Evolutionary conservation across 805 yeast genomes (phyloP).

Genomic region (Kodamaea jinghongensis): DNA sequence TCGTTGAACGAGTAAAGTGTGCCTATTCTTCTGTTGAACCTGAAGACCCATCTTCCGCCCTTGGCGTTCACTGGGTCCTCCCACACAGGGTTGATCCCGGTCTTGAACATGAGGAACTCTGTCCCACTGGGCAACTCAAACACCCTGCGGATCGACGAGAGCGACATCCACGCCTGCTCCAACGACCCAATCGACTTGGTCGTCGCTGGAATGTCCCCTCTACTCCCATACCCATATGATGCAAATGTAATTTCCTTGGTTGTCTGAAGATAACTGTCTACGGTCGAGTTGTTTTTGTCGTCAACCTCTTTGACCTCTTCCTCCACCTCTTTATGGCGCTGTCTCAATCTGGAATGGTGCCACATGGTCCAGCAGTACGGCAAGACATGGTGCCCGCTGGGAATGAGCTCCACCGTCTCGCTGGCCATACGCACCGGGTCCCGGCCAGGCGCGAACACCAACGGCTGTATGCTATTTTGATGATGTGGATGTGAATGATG

Average conservation of each 20-base stretch:
- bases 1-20: neutral
- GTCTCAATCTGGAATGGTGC: conserved; percentile 40
- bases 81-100: conserved; percentile 64
- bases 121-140: conserved; percentile 43
- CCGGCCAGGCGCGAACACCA: conserved; percentile 28
- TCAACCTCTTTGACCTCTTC: conserved; percentile 13
- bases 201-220: conserved; percentile 3
- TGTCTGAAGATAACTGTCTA: conserved; percentile 45
- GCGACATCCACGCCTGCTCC: conserved; percentile 52
- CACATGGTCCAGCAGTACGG: conserved; percentile 51
- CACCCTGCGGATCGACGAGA: conserved; percentile 38
- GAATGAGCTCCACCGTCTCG: conserved; percentile 26
- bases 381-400: conserved; percentile 35
- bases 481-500: conserved; percentile 9
- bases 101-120: conserved; percentile 56
- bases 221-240: conserved; percentile 12
- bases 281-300: conserved; percentile 16
- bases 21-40: conserved; percentile 40
- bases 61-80: conserved; percentile 58
- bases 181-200: conserved; percentile 41
- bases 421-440: conserved; percentile 36
- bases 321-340: conserved; percentile 17
- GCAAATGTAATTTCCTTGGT: conserved; percentile 37
- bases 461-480: conserved; percentile 6
- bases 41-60: conserved; percentile 65